phyloP scores from a whole-genome alignment of 208 protist species.

The Endotrypanum monterogeii region DNA sequence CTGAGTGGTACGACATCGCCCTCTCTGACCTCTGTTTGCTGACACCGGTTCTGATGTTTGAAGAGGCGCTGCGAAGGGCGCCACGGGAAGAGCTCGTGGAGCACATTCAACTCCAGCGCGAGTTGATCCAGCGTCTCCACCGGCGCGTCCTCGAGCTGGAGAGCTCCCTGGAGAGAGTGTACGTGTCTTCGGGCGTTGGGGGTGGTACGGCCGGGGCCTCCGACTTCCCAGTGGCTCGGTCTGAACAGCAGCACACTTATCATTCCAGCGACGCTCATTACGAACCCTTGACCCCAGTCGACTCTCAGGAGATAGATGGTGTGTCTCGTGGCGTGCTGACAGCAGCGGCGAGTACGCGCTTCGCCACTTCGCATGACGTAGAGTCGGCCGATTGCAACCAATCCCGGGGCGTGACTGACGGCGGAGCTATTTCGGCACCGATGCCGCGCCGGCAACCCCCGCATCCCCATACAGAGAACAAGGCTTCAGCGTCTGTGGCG shows the following conservation, averaged over 20 bases:
- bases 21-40: neutral
- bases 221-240: neutral
- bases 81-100: constrained; percentile 57
- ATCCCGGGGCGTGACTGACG: neutral
- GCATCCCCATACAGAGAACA: neutral
- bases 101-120: constrained; percentile 59
- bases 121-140: constrained; percentile 65
- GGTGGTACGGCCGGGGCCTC: neutral
- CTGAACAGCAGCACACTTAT: neutral
- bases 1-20: neutral
- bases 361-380: neutral
- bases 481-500: neutral
- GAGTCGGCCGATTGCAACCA: neutral
- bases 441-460: constrained; percentile 22
- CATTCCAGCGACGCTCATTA: neutral
- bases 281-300: neutral
- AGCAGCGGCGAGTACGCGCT: neutral
- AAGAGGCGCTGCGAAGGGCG: constrained; percentile 39
- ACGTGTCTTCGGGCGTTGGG: neutral
- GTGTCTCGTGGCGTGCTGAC: neutral
- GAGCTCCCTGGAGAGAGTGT: constrained; percentile 20
- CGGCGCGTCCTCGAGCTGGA: constrained; percentile 57
- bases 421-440: neutral
- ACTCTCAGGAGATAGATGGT: neutral
- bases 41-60: constrained; percentile 16